These are phyloP conservation scores for Globomyces sp. DNA, from an alignment of 371 early-diverging fungal genomes.

Conservation along the genomic window DNA sequence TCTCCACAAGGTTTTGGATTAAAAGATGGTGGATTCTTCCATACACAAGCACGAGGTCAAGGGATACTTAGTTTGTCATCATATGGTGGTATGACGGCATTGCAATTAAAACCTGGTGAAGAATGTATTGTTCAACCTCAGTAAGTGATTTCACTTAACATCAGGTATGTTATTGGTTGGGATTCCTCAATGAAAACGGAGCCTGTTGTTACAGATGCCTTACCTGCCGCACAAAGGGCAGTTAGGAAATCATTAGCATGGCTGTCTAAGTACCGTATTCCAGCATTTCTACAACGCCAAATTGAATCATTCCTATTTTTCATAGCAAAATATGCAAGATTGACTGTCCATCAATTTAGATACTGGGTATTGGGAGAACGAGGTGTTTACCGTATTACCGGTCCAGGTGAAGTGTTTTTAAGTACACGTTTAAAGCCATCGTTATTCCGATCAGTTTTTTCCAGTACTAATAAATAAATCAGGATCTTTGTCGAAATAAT, in stretches of 20 bases:
- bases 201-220: conserved; percentile 14
- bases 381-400: conserved; percentile 18
- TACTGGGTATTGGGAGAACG: conserved; percentile 20
- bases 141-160: conserved; percentile 4
- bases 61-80: conserved; percentile 15
- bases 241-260: conserved; percentile 4
- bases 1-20: conserved; percentile 15
- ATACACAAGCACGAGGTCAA: conserved; percentile 13
- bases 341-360: conserved; percentile 6
- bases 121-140: not conserved
- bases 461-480: too few relatives aligned
- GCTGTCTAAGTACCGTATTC: conserved; percentile 5
- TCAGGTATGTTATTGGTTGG: conserved; percentile 16
- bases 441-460: too few relatives aligned
- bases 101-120: conserved; percentile 12
- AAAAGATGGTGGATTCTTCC: conserved; percentile 17
- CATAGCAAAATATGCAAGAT: not conserved
- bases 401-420: conserved; percentile 18
- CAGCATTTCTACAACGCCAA: conserved; percentile 10
- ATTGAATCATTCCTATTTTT: not conserved
- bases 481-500: too few relatives aligned
- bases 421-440: too few relatives aligned
- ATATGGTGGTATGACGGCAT: not conserved
- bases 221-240: conserved; percentile 10
- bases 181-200: conserved; percentile 9